Conservation (phyloP, 495 filamentous ascomycete genomes). For the Ascobolus immersus region DNA sequence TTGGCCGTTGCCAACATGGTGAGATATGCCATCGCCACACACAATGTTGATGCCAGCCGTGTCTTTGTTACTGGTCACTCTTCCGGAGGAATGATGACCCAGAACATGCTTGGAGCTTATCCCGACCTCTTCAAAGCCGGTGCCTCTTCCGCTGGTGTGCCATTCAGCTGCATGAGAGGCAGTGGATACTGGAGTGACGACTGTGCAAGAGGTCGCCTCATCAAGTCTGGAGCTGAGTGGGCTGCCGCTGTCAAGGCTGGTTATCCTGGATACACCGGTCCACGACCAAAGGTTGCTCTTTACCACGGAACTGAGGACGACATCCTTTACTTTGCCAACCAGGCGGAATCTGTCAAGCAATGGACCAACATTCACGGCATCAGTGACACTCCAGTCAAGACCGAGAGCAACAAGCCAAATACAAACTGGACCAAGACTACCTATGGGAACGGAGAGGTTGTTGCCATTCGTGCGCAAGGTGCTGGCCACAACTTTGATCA, state of each 20-base stretch:
- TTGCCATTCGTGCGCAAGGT: conserved; percentile 6
- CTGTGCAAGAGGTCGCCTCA: conserved; percentile 23
- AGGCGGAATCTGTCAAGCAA: conserved; percentile 27
- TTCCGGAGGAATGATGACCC: conserved; percentile 34
- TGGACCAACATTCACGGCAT: conserved; percentile 24
- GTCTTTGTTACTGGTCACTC: conserved; percentile 29
- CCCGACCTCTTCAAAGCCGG: conserved; percentile 28
- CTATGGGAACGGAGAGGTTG: conserved; percentile 21
- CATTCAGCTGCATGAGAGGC: conserved; percentile 24
- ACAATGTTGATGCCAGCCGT: conserved; percentile 23
- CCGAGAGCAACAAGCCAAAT: conserved; percentile 20
- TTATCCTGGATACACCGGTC: conserved; percentile 26
- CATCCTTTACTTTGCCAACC: conserved; percentile 23
- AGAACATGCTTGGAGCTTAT: conserved; percentile 24
- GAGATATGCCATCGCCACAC: conserved; percentile 22
- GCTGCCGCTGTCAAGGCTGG: conserved; percentile 22
- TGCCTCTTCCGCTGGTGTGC: conserved; percentile 25
- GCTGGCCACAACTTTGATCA: conserved; percentile 7
- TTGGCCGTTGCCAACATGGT: conserved; percentile 39
- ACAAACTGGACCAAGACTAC: conserved; percentile 28
- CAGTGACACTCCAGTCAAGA: conserved; percentile 16
- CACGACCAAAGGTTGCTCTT: conserved; percentile 25
- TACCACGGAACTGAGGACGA: conserved; percentile 26
- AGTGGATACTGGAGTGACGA: conserved; percentile 23
- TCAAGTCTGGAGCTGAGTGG: conserved; percentile 24